Evolutionary conservation across 306 rosid genomes (phyloP).

Genomic region (Herpetospermum pedunculosum): DNA sequence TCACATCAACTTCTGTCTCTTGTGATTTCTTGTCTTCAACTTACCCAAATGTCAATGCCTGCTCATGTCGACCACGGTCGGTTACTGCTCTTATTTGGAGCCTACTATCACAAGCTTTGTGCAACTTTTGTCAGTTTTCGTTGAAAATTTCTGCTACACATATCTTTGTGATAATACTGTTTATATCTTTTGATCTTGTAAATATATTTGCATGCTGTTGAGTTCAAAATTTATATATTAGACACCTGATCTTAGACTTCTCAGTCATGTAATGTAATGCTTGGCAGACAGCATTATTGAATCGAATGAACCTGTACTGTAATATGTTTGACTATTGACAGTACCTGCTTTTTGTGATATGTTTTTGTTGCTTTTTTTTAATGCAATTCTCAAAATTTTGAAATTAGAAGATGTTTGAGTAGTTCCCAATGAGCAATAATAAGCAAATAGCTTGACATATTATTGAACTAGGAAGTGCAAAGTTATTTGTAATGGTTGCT

Average conservation of each 20-base stretch:
- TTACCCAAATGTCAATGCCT: constrained; percentile 41
- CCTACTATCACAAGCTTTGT: constrained; percentile 85
- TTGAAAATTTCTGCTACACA: constrained; percentile 78
- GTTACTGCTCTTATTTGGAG: constrained; percentile 22
- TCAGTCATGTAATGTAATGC: neutral
- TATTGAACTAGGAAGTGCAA: neutral
- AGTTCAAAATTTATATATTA: neutral
- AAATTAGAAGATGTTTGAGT: neutral
- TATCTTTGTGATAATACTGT: constrained; percentile 66
- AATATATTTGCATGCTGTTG: neutral
- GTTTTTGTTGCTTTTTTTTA: neutral
- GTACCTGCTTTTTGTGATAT: neutral
- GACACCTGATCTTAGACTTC: neutral
- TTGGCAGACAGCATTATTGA: no score
- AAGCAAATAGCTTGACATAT: neutral
- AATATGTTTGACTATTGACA: neutral
- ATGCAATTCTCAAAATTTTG: neutral
- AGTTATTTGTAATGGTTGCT: neutral
- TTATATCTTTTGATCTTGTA: neutral
- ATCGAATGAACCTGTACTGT: neutral
- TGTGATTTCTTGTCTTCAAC: constrained; percentile 40
- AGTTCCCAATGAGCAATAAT: neutral
- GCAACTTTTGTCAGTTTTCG: constrained; percentile 68
- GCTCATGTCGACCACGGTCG: constrained; percentile 15
- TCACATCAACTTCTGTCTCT: constrained; percentile 45